Base-by-base conservation (phyloP, 225 moss, liverwort and hornwort genomes). In the Polytrichum formosum region DNA sequence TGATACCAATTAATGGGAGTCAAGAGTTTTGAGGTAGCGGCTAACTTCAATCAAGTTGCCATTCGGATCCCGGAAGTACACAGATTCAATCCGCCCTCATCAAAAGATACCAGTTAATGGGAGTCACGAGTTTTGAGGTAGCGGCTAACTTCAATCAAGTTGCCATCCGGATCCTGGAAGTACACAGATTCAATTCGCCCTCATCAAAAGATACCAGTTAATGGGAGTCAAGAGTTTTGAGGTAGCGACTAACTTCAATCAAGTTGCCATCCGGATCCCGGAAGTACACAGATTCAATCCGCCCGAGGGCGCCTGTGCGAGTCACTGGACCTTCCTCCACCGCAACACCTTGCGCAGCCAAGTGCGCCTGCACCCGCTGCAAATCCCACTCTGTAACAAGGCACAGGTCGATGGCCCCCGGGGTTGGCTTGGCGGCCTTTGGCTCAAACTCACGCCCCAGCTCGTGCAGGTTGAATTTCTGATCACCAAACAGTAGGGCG, bases 251-350 rank as follows among this genome's bases (percentile, higher is more conserved):
- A n/a, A 80, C 75, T 67, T 80, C 80, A 13, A 80, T 63, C 21
- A 82, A 67, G 75, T 82, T 82, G 22, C 71, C 28, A 67, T 82
- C 78, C 26, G 82, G 82, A 55, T 82, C 82, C 26, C 82, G 74
- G 30, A 82, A 74, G 26, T 82, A 82, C 2, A 82, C 75, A 16
- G 82, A 82, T 28, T 63, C 55, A 30, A 82, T 78, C 1, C 37
- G 30, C 4, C 82, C 78, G 19, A 28, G 28, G 4, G 82, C 78
- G 9, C 82, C 82, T 6, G 82, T 78, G 22, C 74, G 67, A 63
- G 7, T 25, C 16, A 78, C 71, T 0, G 78, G 82, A n/a, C 75
- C 82, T 53, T 82, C 54, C 29, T 78, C 67, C 21, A 82, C 72
- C 20, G 64, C 56, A 21, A 82, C 71, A 21, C 75, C 82, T 62